phyloP scores from a whole-genome alignment of 768 basidiomycete species.

The Mycena chlorophos region DNA sequence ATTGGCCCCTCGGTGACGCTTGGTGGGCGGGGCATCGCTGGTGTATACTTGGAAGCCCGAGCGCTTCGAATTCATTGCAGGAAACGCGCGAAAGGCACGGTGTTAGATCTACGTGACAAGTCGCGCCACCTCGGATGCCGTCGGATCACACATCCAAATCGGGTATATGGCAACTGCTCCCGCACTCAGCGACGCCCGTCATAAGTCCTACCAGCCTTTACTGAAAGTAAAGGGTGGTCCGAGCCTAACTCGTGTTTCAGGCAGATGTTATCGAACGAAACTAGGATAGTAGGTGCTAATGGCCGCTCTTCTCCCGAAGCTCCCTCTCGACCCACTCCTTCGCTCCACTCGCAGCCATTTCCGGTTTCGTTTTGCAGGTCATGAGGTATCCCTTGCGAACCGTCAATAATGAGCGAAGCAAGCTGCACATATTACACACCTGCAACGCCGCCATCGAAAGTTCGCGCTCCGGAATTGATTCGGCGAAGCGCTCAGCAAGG shows the following conservation, averaged over 20 bases:
- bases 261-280: no score
- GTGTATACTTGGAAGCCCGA: background rate
- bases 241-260: no score
- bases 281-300: no score
- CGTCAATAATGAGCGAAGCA: background rate
- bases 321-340: constrained; percentile 48
- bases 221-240: background rate
- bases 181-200: background rate
- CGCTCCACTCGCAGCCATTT: constrained; percentile 43
- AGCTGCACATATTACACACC: constrained; percentile 14
- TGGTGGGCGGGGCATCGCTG: background rate
- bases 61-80: background rate
- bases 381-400: constrained; percentile 45
- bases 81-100: background rate
- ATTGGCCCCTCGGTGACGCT: background rate
- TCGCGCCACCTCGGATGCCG: background rate
- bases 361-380: constrained; percentile 56
- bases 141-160: background rate
- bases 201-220: background rate
- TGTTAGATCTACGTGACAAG: background rate
- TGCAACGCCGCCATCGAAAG: constrained; percentile 42
- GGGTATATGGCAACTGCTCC: background rate
- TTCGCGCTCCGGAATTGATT: constrained; percentile 39
- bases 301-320: constrained; percentile 4
- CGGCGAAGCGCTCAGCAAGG: constrained; percentile 53